These are phyloP conservation scores for Lentinula novae-zelandiae DNA, from an alignment of 1,284 basidiomycete genomes.

Conservation along the genomic window DNA sequence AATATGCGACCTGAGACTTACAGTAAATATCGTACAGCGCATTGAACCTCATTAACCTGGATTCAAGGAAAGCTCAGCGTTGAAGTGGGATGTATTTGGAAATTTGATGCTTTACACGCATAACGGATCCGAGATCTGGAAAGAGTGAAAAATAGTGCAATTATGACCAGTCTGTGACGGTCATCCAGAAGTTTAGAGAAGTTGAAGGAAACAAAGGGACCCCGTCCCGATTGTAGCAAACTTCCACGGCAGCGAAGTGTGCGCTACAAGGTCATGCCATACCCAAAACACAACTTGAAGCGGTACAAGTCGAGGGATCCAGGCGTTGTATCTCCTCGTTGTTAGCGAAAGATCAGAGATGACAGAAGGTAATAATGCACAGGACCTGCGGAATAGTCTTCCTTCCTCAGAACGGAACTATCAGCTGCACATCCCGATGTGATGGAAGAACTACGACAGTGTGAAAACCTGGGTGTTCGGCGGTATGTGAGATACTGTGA, in stretches of 20 bases:
- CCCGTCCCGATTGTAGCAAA: background rate
- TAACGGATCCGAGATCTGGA: background rate
- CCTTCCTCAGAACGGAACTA: background rate
- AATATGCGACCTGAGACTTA: background rate
- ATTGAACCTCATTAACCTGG: too few species aligned
- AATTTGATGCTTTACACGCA: background rate
- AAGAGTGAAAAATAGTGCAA: background rate
- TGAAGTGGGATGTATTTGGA: background rate
- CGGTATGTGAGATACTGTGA: background rate
- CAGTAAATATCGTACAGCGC: too few species aligned
- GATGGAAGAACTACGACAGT: conserved; percentile 1
- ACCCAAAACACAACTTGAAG: background rate
- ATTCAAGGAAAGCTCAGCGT: background rate
- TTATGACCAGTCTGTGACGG: background rate
- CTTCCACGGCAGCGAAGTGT: background rate
- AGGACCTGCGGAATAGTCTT: background rate
- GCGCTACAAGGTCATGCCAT: too few species aligned
- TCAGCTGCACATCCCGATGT: background rate
- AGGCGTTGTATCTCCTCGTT: conserved; percentile 2
- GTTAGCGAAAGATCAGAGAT: background rate
- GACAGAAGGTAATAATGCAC: background rate
- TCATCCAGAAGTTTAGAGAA: background rate
- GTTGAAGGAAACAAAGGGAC: background rate
- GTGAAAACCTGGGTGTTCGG: background rate
- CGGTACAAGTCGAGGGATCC: background rate